These are phyloP conservation scores for Amphirosellinia nigrospora DNA, from an alignment of 495 filamentous ascomycete genomes.

Conservation along the genomic window DNA sequence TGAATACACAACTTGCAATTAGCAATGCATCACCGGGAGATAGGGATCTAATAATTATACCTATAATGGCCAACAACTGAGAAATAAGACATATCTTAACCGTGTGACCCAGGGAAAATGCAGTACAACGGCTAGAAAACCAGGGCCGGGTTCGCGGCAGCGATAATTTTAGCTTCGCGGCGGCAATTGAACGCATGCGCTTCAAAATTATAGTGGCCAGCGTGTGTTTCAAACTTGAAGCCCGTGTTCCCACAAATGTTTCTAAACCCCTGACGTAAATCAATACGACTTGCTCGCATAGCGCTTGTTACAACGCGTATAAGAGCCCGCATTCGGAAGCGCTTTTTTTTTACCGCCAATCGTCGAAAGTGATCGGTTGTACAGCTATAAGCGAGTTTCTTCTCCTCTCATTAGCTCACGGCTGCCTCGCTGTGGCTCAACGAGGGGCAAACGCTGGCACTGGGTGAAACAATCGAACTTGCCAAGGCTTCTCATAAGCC, in stretches of 20 bases:
- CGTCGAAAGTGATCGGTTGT: constrained; percentile 30
- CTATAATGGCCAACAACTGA: neutral
- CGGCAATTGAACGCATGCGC: constrained; percentile 8
- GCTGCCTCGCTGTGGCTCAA: constrained; percentile 18
- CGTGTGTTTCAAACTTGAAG: constrained; percentile 8
- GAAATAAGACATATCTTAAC: constrained; percentile 30
- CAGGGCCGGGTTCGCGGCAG: constrained; percentile 21
- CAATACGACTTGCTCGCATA: constrained; percentile 35
- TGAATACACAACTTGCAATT: constrained; percentile 3
- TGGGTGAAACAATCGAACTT: constrained; percentile 32
- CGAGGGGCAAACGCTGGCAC: constrained; percentile 25
- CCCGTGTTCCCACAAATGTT: constrained; percentile 30
- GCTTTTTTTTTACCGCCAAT: constrained; percentile 37
- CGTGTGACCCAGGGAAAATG: constrained; percentile 34
- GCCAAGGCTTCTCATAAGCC: constrained; percentile 26
- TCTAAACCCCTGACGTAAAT: constrained; percentile 26
- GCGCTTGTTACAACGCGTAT: constrained; percentile 38
- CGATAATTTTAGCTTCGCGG: constrained; percentile 27
- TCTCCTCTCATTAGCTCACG: constrained; percentile 30
- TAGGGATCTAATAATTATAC: neutral
- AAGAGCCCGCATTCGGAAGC: constrained; percentile 21
- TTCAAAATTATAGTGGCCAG: constrained; percentile 4
- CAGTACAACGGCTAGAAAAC: constrained; percentile 29
- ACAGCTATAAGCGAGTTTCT: constrained; percentile 32
- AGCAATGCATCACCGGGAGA: constrained; percentile 28